Evolutionary conservation across 2,329 filamentous ascomycete species (phyloP).

Genomic region (Proliferodiscus dingleyae): DNA sequence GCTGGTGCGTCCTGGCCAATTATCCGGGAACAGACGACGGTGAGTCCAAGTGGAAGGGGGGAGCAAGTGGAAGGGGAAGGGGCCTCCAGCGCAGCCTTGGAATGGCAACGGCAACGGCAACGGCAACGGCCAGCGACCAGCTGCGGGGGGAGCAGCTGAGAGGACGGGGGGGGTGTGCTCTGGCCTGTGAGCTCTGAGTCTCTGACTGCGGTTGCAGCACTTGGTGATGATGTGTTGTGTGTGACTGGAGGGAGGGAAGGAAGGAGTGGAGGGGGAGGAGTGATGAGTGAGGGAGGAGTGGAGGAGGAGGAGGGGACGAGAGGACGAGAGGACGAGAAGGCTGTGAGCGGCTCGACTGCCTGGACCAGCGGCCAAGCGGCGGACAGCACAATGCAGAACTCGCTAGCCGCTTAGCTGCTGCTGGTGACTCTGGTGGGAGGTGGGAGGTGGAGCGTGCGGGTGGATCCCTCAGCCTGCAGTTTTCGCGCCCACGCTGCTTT

Average conservation of each 20-base stretch:
- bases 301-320: too few species aligned
- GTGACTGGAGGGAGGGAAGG: conserved; percentile 5
- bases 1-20: conserved; percentile 15
- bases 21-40: conserved; percentile 18
- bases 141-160: too few species aligned
- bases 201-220: conserved; percentile 3
- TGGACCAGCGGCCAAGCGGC: too few species aligned
- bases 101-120: too few species aligned
- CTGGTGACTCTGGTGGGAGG: too few species aligned
- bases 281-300: background rate
- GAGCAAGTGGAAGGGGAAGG: conserved; percentile 19
- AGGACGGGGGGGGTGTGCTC: conserved; percentile 6
- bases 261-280: conserved; percentile 5
- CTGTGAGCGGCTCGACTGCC: too few species aligned
- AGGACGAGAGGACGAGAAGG: conserved; percentile 1
- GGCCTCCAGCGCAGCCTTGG: too few species aligned
- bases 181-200: conserved; percentile 9
- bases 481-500: conserved; percentile 13
- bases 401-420: conserved; percentile 1
- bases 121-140: too few species aligned
- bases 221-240: conserved; percentile 2
- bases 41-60: conserved; percentile 16
- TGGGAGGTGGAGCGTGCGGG: too few species aligned
- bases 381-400: conserved; percentile 2
- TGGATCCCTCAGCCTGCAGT: too few species aligned